Conservation (phyloP, 2,329 filamentous ascomycete genomes). For the Monascus ruber region DNA sequence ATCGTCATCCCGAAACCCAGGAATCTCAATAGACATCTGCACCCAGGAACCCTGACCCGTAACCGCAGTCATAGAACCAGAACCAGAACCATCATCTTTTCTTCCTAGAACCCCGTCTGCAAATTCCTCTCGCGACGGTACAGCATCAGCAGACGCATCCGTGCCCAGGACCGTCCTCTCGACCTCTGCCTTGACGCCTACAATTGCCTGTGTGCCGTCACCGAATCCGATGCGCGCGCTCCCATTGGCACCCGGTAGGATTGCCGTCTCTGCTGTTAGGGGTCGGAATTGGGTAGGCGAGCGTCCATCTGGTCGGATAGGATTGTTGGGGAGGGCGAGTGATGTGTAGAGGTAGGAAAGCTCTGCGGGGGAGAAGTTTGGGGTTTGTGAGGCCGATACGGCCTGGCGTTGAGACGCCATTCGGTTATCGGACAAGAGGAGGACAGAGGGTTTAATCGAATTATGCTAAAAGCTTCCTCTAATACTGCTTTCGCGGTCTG, state of each 20-base stretch:
- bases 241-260: slow-evolving; percentile 81
- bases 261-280: slow-evolving; percentile 76
- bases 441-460: neutral
- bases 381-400: slow-evolving; percentile 31
- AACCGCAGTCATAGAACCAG: neutral
- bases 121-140: slow-evolving; percentile 26
- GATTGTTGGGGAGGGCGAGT: slow-evolving; percentile 59
- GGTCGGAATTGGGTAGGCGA: slow-evolving; percentile 78
- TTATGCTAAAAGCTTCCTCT: too few relatives aligned
- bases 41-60: slow-evolving; percentile 59
- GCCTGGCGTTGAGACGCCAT: slow-evolving; percentile 58
- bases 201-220: slow-evolving; percentile 90
- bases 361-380: slow-evolving; percentile 83
- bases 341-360: slow-evolving; percentile 89
- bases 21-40: slow-evolving; percentile 83
- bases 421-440: slow-evolving; percentile 1
- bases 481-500: too few relatives aligned
- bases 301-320: slow-evolving; percentile 82
- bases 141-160: slow-evolving; percentile 26
- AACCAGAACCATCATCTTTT: slow-evolving; percentile 11
- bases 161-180: slow-evolving; percentile 50
- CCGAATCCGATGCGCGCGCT: slow-evolving; percentile 88
- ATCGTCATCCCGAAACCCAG: slow-evolving; percentile 84
- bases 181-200: slow-evolving; percentile 90
- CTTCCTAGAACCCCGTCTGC: slow-evolving; percentile 13